phyloP scores from a whole-genome alignment of 2,329 filamentous ascomycete species.

The Botrytis sinoallii region DNA sequence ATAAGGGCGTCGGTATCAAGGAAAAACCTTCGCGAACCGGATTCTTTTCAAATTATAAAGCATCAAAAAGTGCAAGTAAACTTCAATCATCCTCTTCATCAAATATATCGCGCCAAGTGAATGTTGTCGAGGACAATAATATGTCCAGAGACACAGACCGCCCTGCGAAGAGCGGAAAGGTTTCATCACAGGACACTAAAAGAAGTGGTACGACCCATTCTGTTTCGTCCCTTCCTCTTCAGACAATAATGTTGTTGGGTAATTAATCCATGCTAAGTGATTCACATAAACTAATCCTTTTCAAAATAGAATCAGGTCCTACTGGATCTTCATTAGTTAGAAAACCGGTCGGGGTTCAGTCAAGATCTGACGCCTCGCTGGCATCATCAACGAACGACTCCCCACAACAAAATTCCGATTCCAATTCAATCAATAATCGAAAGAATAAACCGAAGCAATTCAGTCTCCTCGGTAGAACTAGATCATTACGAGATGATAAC shows the following conservation, averaged over 20 bases:
- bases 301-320: slow-evolving; percentile 27
- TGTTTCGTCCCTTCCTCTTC: slow-evolving; percentile 25
- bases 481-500: slow-evolving; percentile 44
- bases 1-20: slow-evolving; percentile 25
- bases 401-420: slow-evolving; percentile 22
- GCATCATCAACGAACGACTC: slow-evolving; percentile 23
- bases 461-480: slow-evolving; percentile 41
- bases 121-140: slow-evolving; percentile 34
- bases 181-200: slow-evolving; percentile 34
- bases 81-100: slow-evolving; percentile 33
- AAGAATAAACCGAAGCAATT: slow-evolving; percentile 38
- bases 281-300: slow-evolving; percentile 15
- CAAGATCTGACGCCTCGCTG: slow-evolving; percentile 33
- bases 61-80: slow-evolving; percentile 46
- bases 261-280: slow-evolving; percentile 6
- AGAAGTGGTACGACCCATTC: slow-evolving; percentile 35
- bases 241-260: slow-evolving; percentile 9
- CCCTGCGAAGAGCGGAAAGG: slow-evolving; percentile 31
- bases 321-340: slow-evolving; percentile 30
- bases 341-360: slow-evolving; percentile 33
- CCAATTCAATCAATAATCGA: slow-evolving; percentile 22
- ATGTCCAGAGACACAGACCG: slow-evolving; percentile 38
- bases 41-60: slow-evolving; percentile 49
- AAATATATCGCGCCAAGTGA: slow-evolving; percentile 33
- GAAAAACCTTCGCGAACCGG: slow-evolving; percentile 32